Evolutionary conservation across 2,329 filamentous ascomycete genomes (phyloP).

Genomic region (Ascochyta viciae-villosae): DNA sequence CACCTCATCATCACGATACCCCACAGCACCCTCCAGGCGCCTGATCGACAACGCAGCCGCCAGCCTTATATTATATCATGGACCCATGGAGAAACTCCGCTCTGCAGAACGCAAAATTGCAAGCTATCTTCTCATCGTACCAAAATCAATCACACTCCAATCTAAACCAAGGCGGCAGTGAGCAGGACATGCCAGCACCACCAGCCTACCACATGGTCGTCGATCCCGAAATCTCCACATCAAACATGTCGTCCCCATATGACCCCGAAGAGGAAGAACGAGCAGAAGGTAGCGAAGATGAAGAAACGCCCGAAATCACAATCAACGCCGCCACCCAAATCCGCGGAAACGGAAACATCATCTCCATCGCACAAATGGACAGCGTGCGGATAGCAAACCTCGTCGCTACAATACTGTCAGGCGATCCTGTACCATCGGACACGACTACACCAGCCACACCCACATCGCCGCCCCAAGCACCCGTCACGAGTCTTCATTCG

Average conservation of each 20-base stretch:
- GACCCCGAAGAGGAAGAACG: slow-evolving; percentile 24
- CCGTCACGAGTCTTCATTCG: slow-evolving; percentile 5
- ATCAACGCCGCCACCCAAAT: slow-evolving; percentile 46
- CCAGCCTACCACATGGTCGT: slow-evolving; percentile 43
- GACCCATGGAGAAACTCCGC: slow-evolving; percentile 29
- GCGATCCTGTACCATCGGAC: slow-evolving; percentile 14
- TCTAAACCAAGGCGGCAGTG: neutral
- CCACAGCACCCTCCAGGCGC: slow-evolving; percentile 17
- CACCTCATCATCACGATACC: slow-evolving; percentile 28
- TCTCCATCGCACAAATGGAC: slow-evolving; percentile 44
- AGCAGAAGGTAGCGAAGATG: slow-evolving; percentile 25
- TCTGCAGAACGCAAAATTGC: slow-evolving; percentile 31
- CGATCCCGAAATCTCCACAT: slow-evolving; percentile 28
- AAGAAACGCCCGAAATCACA: slow-evolving; percentile 40
- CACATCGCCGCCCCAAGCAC: slow-evolving; percentile 10
- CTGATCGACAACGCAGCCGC: slow-evolving; percentile 14
- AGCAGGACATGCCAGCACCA: slow-evolving; percentile 29
- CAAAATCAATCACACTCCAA: slow-evolving; percentile 7
- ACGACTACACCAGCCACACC: neutral
- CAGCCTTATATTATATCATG: slow-evolving; percentile 21
- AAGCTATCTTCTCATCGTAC: slow-evolving; percentile 17
- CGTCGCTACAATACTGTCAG: slow-evolving; percentile 31
- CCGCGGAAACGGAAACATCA: slow-evolving; percentile 44
- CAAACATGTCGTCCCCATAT: slow-evolving; percentile 31
- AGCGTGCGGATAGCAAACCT: slow-evolving; percentile 37